phyloP scores from a whole-genome alignment of 345 rosid genomes.

The Reutealis trisperma region DNA sequence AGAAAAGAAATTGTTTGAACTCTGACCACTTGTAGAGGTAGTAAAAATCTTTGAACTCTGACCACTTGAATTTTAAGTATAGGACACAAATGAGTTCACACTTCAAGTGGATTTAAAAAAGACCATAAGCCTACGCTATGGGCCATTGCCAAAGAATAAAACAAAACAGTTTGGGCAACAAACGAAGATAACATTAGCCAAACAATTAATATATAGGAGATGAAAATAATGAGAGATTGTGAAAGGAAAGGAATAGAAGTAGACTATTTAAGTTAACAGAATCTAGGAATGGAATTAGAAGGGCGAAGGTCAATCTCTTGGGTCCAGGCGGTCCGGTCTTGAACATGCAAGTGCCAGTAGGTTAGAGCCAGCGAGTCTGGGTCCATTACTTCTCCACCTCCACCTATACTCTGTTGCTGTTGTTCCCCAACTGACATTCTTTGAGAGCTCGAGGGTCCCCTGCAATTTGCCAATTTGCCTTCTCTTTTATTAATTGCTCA shows the following conservation, averaged over 20 bases:
- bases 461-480: constrained; percentile 26
- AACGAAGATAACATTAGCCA: too few species aligned
- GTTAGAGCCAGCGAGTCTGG: constrained; percentile 88
- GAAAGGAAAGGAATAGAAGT: background rate
- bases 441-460: constrained; percentile 51
- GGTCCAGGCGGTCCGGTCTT: constrained; percentile 87
- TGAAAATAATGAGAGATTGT: background rate
- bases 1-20: background rate
- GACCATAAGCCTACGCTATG: too few species aligned
- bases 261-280: constrained; percentile 2
- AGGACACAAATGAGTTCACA: background rate
- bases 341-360: constrained; percentile 91
- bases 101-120: constrained; percentile 5
- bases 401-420: constrained; percentile 33
- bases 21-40: background rate
- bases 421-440: constrained; percentile 51
- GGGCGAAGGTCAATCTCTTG: constrained; percentile 90
- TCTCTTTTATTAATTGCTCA: constrained; percentile 17
- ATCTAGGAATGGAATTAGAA: constrained; percentile 35
- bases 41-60: too few species aligned
- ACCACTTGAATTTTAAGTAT: background rate
- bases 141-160: background rate
- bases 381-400: constrained; percentile 50
- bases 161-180: too few species aligned
- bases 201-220: too few species aligned